Evolutionary conservation across 768 basidiomycete genomes (phyloP).

Genomic region (Lactifluus echinatus): DNA sequence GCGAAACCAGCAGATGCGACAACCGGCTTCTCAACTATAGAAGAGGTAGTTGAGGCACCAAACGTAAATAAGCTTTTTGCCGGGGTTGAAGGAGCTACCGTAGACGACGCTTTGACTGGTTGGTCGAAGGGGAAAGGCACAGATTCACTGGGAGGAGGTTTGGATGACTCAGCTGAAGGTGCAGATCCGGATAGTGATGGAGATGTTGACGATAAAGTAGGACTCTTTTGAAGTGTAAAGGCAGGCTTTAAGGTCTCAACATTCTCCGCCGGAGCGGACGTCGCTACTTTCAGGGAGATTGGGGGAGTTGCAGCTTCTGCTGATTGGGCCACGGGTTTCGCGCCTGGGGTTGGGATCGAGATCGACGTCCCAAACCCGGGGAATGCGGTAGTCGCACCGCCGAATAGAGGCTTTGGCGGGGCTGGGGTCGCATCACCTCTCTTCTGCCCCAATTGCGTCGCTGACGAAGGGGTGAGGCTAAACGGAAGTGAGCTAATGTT

Average conservation of each 20-base stretch:
- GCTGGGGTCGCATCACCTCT: neutral
- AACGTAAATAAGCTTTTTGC: constrained; percentile 18
- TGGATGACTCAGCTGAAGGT: neutral
- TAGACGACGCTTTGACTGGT: neutral
- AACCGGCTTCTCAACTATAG: constrained; percentile 4
- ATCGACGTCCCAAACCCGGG: constrained; percentile 10
- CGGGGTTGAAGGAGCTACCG: neutral
- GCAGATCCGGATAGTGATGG: neutral
- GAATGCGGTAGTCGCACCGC: constrained; percentile 5
- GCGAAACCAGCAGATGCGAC: constrained; percentile 13
- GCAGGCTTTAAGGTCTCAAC: constrained; percentile 12
- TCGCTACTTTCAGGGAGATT: neutral
- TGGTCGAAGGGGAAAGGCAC: constrained; percentile 1
- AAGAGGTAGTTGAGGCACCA: constrained; percentile 17
- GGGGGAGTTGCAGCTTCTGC: constrained; percentile 1
- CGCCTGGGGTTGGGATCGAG: neutral
- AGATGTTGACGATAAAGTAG: neutral
- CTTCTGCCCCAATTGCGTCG: neutral
- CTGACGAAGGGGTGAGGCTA: constrained; percentile 4
- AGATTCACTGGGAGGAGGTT: neutral
- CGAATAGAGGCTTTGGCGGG: constrained; percentile 4
- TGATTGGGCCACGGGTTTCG: neutral
- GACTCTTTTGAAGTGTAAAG: constrained; percentile 1
- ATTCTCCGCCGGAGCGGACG: neutral
- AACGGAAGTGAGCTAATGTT: constrained; percentile 9